These are phyloP conservation scores for Syzygium syzygioides DNA, from an alignment of 441 rosid genomes.

Conservation along the genomic window DNA sequence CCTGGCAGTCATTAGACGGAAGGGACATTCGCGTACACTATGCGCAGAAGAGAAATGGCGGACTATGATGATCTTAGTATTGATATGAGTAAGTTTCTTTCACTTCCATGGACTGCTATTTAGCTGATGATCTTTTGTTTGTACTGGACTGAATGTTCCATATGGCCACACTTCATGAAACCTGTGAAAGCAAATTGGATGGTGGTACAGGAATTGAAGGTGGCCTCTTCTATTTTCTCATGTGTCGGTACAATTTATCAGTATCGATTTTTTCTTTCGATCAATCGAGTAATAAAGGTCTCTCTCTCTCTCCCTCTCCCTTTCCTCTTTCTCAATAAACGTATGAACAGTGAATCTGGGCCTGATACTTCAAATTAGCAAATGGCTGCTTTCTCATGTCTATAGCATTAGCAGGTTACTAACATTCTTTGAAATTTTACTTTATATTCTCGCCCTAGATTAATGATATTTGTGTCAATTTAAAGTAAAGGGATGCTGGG, in stretches of 20 bases:
- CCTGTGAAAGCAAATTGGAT: background rate
- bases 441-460: background rate
- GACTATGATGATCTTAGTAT: background rate
- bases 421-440: background rate
- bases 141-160: background rate
- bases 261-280: background rate
- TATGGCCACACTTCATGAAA: background rate
- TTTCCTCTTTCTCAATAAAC: background rate
- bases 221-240: background rate
- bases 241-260: background rate
- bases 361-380: background rate
- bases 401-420: background rate
- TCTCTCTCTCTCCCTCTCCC: background rate
- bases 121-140: background rate
- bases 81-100: background rate
- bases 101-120: background rate
- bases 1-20: constrained; percentile 44
- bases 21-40: constrained; percentile 46
- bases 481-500: background rate
- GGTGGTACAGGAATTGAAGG: background rate
- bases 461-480: background rate
- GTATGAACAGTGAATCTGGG: background rate
- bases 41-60: constrained; percentile 23
- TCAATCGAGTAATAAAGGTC: background rate
- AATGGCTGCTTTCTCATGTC: background rate